phyloP scores from a whole-genome alignment of 495 filamentous ascomycete genomes.

The Saxispiralis lemnorum region DNA sequence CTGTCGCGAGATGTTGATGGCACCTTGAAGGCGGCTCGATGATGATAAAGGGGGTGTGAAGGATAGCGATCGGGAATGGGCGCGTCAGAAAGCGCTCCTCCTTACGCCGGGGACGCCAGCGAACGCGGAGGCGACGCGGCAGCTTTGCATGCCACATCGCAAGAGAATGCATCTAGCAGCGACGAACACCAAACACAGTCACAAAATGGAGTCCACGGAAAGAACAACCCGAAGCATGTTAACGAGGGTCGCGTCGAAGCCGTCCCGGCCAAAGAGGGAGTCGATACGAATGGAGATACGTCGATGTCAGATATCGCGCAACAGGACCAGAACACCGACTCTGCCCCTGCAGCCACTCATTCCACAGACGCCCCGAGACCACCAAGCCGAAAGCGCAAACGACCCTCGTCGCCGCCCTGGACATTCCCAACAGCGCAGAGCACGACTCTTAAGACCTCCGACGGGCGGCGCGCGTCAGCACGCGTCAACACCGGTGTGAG shows the following conservation, averaged over 20 bases:
- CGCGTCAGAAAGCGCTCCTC: constrained; percentile 4
- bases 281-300: no score
- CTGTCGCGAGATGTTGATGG: no score
- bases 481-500: constrained; percentile 6
- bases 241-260: no score
- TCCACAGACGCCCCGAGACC: constrained; percentile 26
- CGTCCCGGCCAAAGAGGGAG: no score
- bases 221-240: no score
- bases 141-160: no score
- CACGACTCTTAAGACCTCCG: constrained; percentile 9
- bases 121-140: no score
- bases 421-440: constrained; percentile 9
- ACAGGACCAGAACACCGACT: background rate
- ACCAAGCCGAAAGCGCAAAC: constrained; percentile 60
- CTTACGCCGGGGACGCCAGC: no score
- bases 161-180: no score
- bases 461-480: constrained; percentile 12
- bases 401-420: constrained; percentile 31
- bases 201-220: background rate
- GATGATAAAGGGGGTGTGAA: constrained; percentile 12
- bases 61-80: constrained; percentile 3
- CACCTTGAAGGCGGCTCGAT: background rate
- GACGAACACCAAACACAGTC: background rate
- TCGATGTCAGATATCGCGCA: no score
- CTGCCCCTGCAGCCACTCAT: background rate